A percentile compares a stretch with the other conserved stretches of the same genome.
Evolutionary conservation across 2,329 filamentous ascomycete species (phyloP).

Genomic region (Chaetomium olivaceum): DNA sequence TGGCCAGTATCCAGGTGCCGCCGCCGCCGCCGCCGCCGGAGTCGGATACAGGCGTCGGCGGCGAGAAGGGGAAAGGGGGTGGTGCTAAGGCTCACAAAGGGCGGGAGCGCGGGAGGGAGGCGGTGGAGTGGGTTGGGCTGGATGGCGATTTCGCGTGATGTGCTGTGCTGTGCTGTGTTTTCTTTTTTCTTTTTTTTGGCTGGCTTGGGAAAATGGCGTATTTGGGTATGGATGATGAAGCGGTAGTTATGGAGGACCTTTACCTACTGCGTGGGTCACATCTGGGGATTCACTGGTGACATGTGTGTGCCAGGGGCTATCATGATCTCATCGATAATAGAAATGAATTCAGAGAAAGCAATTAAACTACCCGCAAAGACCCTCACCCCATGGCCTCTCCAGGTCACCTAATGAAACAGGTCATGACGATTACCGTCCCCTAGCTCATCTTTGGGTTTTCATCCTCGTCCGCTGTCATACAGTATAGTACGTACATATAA

Average conservation of each 20-base stretch:
- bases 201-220: not conserved
- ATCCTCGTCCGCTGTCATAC: not conserved
- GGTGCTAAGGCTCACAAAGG: constrained; percentile 4
- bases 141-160: constrained; percentile 27
- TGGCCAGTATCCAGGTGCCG: constrained; percentile 55
- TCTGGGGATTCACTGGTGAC: not conserved
- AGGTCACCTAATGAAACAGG: not conserved
- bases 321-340: not conserved
- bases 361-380: not conserved
- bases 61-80: constrained; percentile 24
- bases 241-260: not conserved
- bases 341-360: not conserved
- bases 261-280: not conserved
- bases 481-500: constrained; percentile 1
- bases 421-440: not conserved
- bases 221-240: not conserved
- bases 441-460: not conserved
- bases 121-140: constrained; percentile 29
- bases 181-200: too few species aligned
- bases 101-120: constrained; percentile 15
- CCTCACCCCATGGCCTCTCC: not conserved
- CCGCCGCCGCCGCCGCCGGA: too few species aligned
- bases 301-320: not conserved
- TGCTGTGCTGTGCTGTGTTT: not conserved
- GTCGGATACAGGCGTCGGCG: constrained; percentile 6